Conservation (phyloP, 768 basidiomycete species). For the Pleurotus citrinopileatus region DNA sequence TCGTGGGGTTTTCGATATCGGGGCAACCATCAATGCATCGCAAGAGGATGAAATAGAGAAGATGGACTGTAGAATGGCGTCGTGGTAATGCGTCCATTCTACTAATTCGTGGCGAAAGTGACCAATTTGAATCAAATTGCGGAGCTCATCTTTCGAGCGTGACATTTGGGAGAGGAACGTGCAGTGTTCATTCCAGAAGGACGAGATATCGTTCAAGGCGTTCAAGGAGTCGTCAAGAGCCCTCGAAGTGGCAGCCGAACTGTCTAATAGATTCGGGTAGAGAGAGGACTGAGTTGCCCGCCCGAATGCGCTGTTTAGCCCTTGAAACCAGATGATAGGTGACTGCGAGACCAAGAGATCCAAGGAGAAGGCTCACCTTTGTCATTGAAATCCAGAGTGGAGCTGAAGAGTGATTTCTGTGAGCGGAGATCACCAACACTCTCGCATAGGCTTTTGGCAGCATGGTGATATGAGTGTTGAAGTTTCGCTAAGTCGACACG, state of each 20-base stretch:
- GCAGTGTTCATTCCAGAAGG: background rate
- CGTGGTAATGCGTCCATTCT: background rate
- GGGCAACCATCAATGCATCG: background rate
- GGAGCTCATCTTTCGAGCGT: background rate
- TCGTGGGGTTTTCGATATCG: background rate
- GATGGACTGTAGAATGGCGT: background rate
- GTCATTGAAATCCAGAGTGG: no score
- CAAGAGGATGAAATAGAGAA: conserved; percentile 1
- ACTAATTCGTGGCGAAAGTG: background rate
- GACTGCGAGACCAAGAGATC: no score
- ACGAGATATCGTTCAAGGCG: background rate
- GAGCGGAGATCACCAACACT: no score
- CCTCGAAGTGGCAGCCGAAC: background rate
- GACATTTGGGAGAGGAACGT: background rate
- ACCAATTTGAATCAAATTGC: background rate
- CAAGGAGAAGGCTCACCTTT: no score
- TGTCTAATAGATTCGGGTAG: no score
- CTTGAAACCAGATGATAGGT: no score
- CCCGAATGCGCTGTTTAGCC: no score
- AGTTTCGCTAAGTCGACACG: background rate
- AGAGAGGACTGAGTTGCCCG: no score
- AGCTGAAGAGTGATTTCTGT: background rate
- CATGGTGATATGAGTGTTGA: background rate
- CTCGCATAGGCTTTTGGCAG: background rate
- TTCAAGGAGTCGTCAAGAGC: background rate